Evolutionary conservation across 2,329 filamentous ascomycete genomes (phyloP).

Genomic region (Stachybotrys echinatus): DNA sequence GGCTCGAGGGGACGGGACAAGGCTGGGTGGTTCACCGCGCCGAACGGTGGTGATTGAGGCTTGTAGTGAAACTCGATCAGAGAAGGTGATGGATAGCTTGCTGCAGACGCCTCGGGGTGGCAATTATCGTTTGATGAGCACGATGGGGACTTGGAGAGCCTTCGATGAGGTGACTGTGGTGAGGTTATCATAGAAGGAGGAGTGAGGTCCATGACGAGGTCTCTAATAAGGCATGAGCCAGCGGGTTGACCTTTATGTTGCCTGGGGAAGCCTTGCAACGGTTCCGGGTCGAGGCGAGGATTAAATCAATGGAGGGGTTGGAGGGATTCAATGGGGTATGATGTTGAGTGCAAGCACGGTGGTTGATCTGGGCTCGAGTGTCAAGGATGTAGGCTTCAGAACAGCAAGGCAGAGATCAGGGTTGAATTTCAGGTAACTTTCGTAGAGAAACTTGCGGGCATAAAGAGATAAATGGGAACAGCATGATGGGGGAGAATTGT

Average conservation of each 20-base stretch:
- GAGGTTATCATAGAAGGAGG: slow-evolving; percentile 39
- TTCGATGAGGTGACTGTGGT: slow-evolving; percentile 28
- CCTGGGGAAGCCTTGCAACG: neutral
- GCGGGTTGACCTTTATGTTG: neutral
- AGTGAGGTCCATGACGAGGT: slow-evolving; percentile 41
- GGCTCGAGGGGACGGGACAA: slow-evolving; percentile 25
- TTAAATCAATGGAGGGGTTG: neutral
- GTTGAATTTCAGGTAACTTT: too few relatives aligned
- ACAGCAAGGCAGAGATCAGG: too few relatives aligned
- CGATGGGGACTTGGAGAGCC: slow-evolving; percentile 14
- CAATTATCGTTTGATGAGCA: slow-evolving; percentile 24
- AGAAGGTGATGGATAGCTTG: slow-evolving; percentile 41
- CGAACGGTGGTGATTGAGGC: slow-evolving; percentile 33
- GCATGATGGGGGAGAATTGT: too few relatives aligned
- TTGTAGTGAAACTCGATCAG: slow-evolving; percentile 38
- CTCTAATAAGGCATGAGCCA: neutral
- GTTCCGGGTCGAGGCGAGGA: neutral
- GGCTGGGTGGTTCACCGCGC: slow-evolving; percentile 29
- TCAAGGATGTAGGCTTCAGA: too few relatives aligned
- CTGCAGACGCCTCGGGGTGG: slow-evolving; percentile 27
- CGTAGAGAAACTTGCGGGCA: too few relatives aligned
- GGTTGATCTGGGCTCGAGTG: too few relatives aligned
- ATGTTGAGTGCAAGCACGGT: too few relatives aligned
- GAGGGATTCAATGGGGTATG: too few relatives aligned
- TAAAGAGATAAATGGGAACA: too few relatives aligned